Percentiles rank a stretch among this genome's conserved stretches.
phyloP scores from a whole-genome alignment of 78 protist genomes.

The Capsaspora owczarzaki region DNA sequence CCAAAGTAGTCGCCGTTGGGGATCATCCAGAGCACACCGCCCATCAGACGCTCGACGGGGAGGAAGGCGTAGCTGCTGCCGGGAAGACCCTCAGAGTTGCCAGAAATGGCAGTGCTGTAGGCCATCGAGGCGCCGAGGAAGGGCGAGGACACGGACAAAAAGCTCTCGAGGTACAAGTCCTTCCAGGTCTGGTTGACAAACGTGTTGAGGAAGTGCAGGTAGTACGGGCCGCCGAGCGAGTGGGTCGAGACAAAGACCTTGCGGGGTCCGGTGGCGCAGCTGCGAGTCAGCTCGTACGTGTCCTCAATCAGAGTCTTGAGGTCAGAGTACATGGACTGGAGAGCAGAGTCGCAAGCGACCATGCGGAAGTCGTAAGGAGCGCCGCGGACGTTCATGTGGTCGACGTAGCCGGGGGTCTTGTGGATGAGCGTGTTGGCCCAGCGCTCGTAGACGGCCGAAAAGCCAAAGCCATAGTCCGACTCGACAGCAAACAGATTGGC shows the following conservation, averaged over 20 bases:
- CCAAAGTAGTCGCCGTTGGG: neutral
- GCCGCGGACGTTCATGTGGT: constrained; percentile 1
- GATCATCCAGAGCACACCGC: neutral
- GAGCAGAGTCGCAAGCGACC: neutral
- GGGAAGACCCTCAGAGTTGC: neutral
- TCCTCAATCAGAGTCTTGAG: neutral
- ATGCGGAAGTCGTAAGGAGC: neutral
- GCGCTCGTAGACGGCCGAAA: neutral
- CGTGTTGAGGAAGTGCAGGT: neutral
- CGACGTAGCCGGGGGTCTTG: neutral
- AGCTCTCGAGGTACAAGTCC: neutral
- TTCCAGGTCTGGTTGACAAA: neutral
- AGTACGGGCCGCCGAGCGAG: neutral
- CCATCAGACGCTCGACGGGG: neutral
- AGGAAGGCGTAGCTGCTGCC: neutral
- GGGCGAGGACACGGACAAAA: neutral
- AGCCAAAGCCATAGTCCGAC: neutral
- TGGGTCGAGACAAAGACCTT: neutral
- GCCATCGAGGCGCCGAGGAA: neutral
- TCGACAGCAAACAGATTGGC: neutral
- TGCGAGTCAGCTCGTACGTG: neutral
- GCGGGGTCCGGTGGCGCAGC: neutral
- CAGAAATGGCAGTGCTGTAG: neutral
- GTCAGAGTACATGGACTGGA: neutral
- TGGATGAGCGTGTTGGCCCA: neutral